phyloP scores from a whole-genome alignment of 106 monocot species.

The Agapanthus africanus region DNA sequence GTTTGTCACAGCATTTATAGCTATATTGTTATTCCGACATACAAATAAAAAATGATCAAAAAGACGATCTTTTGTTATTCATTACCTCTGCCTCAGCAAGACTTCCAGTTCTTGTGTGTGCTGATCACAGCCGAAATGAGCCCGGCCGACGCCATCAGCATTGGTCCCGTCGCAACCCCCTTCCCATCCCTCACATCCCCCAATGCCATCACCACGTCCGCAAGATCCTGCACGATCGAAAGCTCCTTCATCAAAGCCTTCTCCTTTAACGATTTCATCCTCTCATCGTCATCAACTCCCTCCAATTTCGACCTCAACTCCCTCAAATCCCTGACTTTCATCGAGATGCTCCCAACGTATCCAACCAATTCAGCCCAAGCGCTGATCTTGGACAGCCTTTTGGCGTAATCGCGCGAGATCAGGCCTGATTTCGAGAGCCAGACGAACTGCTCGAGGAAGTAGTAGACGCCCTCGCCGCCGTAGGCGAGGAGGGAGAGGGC shows the following conservation, averaged over 20 bases:
- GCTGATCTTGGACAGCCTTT: conserved; percentile 42
- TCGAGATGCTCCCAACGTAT: conserved; percentile 53
- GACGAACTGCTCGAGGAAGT: conserved; percentile 92
- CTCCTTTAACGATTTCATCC: conserved; percentile 30
- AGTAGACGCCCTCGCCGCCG: conserved; percentile 89
- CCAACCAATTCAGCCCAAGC: conserved; percentile 85
- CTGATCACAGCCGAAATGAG: conserved; percentile 84
- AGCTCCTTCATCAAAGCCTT: conserved; percentile 69
- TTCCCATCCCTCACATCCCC: conserved; percentile 72
- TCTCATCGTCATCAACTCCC: conserved; percentile 16
- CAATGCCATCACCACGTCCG: conserved; percentile 77
- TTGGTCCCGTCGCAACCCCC: conserved; percentile 38
- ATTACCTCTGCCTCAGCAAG: conserved; percentile 41
- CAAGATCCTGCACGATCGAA: conserved; percentile 74
- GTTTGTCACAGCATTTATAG: background rate
- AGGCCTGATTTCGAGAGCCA: conserved; percentile 78
- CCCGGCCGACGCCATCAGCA: conserved; percentile 79
- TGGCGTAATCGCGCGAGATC: conserved; percentile 19
- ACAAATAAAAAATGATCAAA: background rate
- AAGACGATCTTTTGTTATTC: background rate
- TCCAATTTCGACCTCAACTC: conserved; percentile 30
- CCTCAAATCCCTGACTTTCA: conserved; percentile 54
- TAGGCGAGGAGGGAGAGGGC: conserved; percentile 47
- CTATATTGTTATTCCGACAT: background rate
- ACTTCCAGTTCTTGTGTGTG: conserved; percentile 87